phyloP scores from a whole-genome alignment of 371 early-diverging fungal species.

The Massospora cicadina region DNA sequence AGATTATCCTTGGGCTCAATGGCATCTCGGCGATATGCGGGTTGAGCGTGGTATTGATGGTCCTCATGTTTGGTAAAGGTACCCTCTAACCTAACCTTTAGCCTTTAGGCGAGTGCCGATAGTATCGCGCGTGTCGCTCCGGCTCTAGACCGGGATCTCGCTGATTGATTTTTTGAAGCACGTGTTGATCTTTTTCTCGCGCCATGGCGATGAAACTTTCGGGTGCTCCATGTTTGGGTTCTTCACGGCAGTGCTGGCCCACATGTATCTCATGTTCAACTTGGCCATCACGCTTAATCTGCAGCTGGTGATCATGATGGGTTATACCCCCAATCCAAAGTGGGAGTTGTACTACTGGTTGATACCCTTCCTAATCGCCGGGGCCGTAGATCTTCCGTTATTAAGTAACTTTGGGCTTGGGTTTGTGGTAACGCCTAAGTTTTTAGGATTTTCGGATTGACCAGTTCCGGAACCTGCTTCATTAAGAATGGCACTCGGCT shows the following conservation, averaged over 20 bases:
- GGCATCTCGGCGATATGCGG: background rate
- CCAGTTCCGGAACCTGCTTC: background rate
- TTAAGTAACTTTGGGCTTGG: background rate
- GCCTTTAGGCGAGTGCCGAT: background rate
- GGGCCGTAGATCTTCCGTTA: background rate
- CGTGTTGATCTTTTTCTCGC: background rate
- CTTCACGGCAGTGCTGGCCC: background rate
- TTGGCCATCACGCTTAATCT: slow-evolving; percentile 6
- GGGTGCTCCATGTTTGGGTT: background rate
- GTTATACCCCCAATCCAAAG: background rate
- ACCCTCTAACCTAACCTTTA: background rate
- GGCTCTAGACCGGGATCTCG: slow-evolving; percentile 3
- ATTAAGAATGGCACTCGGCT: background rate
- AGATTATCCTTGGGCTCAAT: background rate
- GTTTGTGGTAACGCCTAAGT: background rate
- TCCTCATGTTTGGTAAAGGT: background rate
- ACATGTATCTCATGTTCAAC: slow-evolving; percentile 3
- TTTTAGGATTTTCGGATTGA: background rate
- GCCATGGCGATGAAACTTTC: background rate
- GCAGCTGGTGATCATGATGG: background rate
- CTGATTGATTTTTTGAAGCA: background rate
- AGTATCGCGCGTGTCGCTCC: background rate
- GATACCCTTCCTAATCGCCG: background rate
- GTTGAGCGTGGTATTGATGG: background rate
- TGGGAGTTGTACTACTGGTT: slow-evolving; percentile 8